A percentile compares a stretch with the other conserved stretches of the same genome.
Evolutionary conservation across 176 grass and related monocot species (phyloP).

Genomic region (Tillandsia fasciculata): DNA sequence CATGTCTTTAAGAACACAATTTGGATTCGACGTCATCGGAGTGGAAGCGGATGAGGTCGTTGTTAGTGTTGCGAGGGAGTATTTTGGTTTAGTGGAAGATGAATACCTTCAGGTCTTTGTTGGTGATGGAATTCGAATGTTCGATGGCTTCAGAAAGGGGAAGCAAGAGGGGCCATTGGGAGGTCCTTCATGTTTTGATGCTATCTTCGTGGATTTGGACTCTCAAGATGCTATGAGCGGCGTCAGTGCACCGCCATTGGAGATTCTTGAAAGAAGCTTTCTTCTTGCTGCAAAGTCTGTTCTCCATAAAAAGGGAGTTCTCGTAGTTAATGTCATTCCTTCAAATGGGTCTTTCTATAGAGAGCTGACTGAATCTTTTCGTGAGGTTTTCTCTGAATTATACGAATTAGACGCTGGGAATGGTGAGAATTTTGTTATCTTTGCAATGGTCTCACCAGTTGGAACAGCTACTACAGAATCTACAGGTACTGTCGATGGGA

Average conservation of each 20-base stretch:
- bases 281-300: slow-evolving; percentile 36
- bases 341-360: slow-evolving; percentile 50
- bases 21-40: slow-evolving; percentile 54
- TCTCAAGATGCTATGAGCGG: slow-evolving; percentile 53
- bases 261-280: slow-evolving; percentile 34
- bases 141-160: slow-evolving; percentile 23
- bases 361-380: slow-evolving; percentile 40
- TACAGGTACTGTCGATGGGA: neutral
- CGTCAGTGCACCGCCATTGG: slow-evolving; percentile 59
- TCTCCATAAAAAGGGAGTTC: slow-evolving; percentile 37
- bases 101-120: slow-evolving; percentile 38
- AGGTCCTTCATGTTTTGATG: slow-evolving; percentile 36
- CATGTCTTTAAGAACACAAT: slow-evolving; percentile 42
- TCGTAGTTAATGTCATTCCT: slow-evolving; percentile 73
- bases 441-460: slow-evolving; percentile 29
- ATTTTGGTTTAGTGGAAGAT: slow-evolving; percentile 80
- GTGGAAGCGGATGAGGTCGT: slow-evolving; percentile 54
- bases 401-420: slow-evolving; percentile 70
- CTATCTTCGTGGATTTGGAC: slow-evolving; percentile 66
- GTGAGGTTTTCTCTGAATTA: slow-evolving; percentile 41
- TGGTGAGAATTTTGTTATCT: slow-evolving; percentile 60
- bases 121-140: slow-evolving; percentile 53
- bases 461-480: neutral
- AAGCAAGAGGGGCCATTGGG: neutral
- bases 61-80: slow-evolving; percentile 40